Evolutionary conservation across 2,329 filamentous ascomycete genomes (phyloP).

Genomic region (Colletotrichum eleusines): DNA sequence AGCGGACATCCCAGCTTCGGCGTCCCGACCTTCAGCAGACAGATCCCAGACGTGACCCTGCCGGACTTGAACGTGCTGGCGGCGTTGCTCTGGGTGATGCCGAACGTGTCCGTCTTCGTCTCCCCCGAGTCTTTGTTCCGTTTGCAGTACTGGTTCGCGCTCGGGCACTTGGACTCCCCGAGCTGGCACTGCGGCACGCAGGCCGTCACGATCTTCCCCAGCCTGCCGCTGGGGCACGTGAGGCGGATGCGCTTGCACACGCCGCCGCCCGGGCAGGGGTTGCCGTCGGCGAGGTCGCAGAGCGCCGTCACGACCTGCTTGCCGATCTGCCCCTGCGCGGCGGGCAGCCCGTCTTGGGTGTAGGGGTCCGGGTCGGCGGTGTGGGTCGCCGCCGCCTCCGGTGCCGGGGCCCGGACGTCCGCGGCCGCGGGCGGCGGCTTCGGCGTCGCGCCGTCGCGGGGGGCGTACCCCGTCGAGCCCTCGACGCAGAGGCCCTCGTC

Average conservation of each 20-base stretch:
- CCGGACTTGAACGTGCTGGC: background rate
- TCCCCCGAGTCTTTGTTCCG: background rate
- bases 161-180: background rate
- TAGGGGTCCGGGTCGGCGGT: conserved; percentile 10
- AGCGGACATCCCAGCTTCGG: background rate
- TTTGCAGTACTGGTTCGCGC: background rate
- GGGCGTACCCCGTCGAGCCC: conserved; percentile 25
- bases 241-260: background rate
- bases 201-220: background rate
- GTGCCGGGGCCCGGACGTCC: background rate
- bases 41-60: background rate
- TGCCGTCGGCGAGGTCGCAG: background rate
- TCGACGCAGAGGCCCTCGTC: conserved; percentile 24
- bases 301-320: background rate
- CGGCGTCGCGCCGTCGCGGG: background rate
- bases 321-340: background rate
- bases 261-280: background rate
- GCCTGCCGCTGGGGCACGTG: background rate
- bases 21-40: conserved; percentile 4
- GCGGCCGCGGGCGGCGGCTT: conserved; percentile 10
- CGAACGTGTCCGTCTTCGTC: background rate
- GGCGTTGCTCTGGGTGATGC: background rate
- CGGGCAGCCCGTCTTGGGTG: conserved; percentile 7
- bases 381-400: background rate
- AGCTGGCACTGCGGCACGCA: background rate